Conservation (phyloP, 2,329 filamentous ascomycete species). For the Hypoxylon sp. region DNA sequence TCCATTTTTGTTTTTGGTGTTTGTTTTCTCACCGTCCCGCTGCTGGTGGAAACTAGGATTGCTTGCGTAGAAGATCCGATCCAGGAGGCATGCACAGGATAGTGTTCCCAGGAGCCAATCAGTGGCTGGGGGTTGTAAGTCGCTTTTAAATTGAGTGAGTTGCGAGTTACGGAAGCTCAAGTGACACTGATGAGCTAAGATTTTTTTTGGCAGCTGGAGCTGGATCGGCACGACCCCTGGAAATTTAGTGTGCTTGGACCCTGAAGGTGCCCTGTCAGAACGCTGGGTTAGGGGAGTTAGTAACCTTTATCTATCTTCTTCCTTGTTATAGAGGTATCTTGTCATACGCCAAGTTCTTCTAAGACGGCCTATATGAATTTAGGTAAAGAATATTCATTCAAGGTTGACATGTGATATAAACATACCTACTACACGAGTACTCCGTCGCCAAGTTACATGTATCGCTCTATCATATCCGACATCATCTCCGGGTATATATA, state of each 20-base stretch:
- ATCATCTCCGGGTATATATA: background rate
- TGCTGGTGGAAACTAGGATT: background rate
- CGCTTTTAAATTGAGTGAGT: background rate
- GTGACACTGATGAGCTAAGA: conserved; percentile 17
- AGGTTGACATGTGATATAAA: background rate
- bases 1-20: conserved; percentile 57
- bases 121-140: background rate
- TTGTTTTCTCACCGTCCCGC: too few species aligned
- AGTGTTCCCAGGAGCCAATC: background rate
- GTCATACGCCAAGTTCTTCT: too few species aligned
- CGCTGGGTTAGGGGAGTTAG: conserved; percentile 40
- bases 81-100: background rate
- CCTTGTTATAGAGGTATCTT: too few species aligned
- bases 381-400: background rate
- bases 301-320: background rate
- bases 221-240: conserved; percentile 3
- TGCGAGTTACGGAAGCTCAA: conserved; percentile 5
- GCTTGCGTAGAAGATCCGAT: background rate
- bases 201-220: conserved; percentile 8
- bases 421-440: background rate
- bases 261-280: conserved; percentile 9
- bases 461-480: background rate
- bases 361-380: too few species aligned
- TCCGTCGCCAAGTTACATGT: background rate
- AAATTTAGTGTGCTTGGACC: conserved; percentile 16